A percentile compares a stretch with the other conserved stretches of the same genome.
Evolutionary conservation across 2,329 filamentous ascomycete genomes (phyloP).

Genomic region (Xylaria sp.): DNA sequence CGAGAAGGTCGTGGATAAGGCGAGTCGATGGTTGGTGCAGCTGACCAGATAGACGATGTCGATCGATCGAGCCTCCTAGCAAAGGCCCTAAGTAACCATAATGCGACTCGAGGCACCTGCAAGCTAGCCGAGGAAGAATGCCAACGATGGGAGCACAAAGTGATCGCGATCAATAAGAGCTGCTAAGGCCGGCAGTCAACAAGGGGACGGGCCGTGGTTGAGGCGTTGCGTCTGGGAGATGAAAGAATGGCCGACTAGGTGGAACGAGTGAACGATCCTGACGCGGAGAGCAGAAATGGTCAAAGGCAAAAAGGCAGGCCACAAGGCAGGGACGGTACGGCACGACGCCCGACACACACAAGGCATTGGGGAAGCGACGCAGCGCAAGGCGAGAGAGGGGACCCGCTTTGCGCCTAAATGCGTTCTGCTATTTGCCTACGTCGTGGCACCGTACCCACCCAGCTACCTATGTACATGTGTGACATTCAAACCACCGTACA

Average conservation of each 20-base stretch:
- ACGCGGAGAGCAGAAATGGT: conserved; percentile 36
- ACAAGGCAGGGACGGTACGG: conserved; percentile 28
- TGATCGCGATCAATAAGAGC: conserved; percentile 16
- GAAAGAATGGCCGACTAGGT: conserved; percentile 30
- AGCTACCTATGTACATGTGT: neutral
- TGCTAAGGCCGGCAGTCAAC: neutral
- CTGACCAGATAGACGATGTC: conserved; percentile 20
- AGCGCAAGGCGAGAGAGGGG: conserved; percentile 14
- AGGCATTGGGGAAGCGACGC: conserved; percentile 9
- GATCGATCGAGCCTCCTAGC: conserved; percentile 14
- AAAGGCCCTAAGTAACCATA: conserved; percentile 6
- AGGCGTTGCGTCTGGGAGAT: conserved; percentile 23
- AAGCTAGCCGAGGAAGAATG: conserved; percentile 9
- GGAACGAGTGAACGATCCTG: conserved; percentile 28
- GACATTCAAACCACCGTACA: neutral
- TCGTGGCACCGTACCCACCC: neutral
- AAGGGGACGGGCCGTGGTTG: conserved; percentile 11
- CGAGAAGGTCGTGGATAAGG: conserved; percentile 2
- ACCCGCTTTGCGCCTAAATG: conserved; percentile 17
- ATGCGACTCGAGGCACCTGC: conserved; percentile 32
- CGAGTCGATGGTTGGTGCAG: conserved; percentile 10
- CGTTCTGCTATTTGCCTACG: neutral
- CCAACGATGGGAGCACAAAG: conserved; percentile 4
- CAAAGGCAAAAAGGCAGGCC: conserved; percentile 28
- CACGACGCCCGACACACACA: conserved; percentile 20